phyloP scores from a whole-genome alignment of 164 flowering plant species.

The Chimonanthus praecox region DNA sequence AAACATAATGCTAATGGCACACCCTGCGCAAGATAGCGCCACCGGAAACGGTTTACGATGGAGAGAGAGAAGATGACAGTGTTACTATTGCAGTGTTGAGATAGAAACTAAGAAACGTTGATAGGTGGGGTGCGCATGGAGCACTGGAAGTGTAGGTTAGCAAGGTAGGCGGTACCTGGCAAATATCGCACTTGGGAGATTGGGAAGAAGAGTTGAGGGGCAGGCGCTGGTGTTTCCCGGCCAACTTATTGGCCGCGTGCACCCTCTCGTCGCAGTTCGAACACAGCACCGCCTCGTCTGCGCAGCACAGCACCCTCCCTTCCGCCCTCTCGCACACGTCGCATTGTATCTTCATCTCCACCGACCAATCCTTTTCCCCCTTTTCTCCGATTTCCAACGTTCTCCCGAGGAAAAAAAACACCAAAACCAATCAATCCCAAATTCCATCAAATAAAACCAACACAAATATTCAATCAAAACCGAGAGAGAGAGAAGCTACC shows the following conservation, averaged over 20 bases:
- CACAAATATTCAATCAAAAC: too few species aligned
- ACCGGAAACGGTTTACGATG: too few species aligned
- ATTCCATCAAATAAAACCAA: too few species aligned
- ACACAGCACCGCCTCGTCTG: slow-evolving; percentile 43
- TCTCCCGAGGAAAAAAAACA: background rate
- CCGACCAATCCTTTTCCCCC: background rate
- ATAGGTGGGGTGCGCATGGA: too few species aligned
- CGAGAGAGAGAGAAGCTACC: background rate
- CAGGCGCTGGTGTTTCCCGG: slow-evolving; percentile 32
- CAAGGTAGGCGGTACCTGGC: slow-evolving; percentile 20
- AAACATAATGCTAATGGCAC: too few species aligned
- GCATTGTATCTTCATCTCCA: slow-evolving; percentile 37
- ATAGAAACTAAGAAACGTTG: too few species aligned
- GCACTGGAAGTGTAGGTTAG: too few species aligned
- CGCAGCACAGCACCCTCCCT: slow-evolving; percentile 37
- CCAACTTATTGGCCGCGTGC: slow-evolving; percentile 42
- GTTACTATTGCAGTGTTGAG: too few species aligned
- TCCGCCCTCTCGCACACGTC: slow-evolving; percentile 35
- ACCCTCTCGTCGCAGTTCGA: slow-evolving; percentile 29
- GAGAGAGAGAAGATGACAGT: too few species aligned
- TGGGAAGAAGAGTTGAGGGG: slow-evolving; percentile 22
- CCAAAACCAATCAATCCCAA: too few species aligned
- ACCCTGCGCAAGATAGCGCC: too few species aligned
- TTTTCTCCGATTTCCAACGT: background rate
- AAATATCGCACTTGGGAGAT: slow-evolving; percentile 28